Base-by-base conservation (phyloP, 176 grass and related monocot genomes). In the Aegilops longissima region DNA sequence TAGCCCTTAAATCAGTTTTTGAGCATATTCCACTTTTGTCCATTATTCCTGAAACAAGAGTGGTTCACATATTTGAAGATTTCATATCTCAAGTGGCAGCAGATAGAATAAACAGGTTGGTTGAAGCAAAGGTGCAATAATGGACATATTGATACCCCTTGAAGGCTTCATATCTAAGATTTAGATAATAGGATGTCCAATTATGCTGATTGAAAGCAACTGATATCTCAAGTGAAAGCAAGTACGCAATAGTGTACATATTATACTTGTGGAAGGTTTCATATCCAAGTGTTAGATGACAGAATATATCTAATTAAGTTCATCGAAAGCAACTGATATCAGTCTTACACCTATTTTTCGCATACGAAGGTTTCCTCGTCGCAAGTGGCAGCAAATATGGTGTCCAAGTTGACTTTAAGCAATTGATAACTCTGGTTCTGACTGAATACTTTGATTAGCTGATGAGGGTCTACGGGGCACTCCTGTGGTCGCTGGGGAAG, bases 401-500 rank as follows among this genome's bases (percentile, higher is more conserved):
- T 47, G 16, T 44, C 70, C 5, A 29, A 23, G 12, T 65, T 66
- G 71, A 77, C 24, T 25, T 29, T 52, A 77, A 81, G 36, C 66
- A 51, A 59, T n/a, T 64, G 3, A 44, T 44, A 38, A 77, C 45
- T 81, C 89, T 36, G 24, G 38, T 81, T 59, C 18, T 29, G 40
- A 1, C 39, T 74, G 66, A 33, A 75, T 24, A 63, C 24, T 31
- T 86, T 84, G 18, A 20, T 0, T 90, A 98, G 96, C 92, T 98
- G 21, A 98, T 98, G 93, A 87, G 92, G 81, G 92, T 98, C 36
- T 96, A 96, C 39, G 96, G 96, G 78, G 93, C 93, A 49, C 78
- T 98, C 4, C 83, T 96, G 34, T 96, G 96, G 96, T 98, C 93
- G 20, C 96, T 96, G 3, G 96, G 96, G 25, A 98, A 98, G 47